These are phyloP conservation scores for Mayamaea pseudoterrestris DNA, from an alignment of 108 stramenopile genomes.

Conservation along the genomic window DNA sequence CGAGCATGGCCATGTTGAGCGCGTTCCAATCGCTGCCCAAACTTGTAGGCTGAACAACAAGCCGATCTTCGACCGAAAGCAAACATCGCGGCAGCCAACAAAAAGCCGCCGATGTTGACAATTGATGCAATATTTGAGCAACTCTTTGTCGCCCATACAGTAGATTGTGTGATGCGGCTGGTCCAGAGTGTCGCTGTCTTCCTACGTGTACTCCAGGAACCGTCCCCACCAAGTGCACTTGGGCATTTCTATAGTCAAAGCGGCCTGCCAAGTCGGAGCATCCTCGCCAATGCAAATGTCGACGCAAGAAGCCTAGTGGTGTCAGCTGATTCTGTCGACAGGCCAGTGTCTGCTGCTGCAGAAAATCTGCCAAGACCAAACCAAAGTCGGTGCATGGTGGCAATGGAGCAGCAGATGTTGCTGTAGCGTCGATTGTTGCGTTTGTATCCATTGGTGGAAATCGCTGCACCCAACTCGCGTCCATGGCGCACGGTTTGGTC, in stretches of 20 bases:
- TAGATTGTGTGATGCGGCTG: slow-evolving; percentile 1
- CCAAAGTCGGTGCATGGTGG: slow-evolving; percentile 42
- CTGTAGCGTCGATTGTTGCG: not conserved
- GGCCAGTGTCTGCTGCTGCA: slow-evolving; percentile 44
- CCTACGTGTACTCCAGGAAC: slow-evolving; percentile 45
- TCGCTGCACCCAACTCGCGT: slow-evolving; percentile 74
- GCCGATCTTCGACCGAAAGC: slow-evolving; percentile 28
- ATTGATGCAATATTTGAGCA: slow-evolving; percentile 34
- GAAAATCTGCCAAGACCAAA: slow-evolving; percentile 41
- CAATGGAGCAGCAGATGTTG: not conserved
- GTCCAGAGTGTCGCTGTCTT: not conserved
- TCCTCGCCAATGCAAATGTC: slow-evolving; percentile 23
- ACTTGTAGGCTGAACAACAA: slow-evolving; percentile 62
- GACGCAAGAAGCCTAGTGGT: slow-evolving; percentile 29
- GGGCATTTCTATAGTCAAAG: slow-evolving; percentile 26
- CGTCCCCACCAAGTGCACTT: slow-evolving; percentile 55
- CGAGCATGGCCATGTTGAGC: slow-evolving; percentile 33
- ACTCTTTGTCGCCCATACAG: slow-evolving; percentile 62
- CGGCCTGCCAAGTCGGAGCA: slow-evolving; percentile 2
- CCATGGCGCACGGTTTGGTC: slow-evolving; percentile 28
- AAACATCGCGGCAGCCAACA: slow-evolving; percentile 33
- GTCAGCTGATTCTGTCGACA: slow-evolving; percentile 14
- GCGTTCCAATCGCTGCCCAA: slow-evolving; percentile 53
- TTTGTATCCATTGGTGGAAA: slow-evolving; percentile 21
- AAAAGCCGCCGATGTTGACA: slow-evolving; percentile 4